phyloP scores from a whole-genome alignment of 208 protist species.

The Leishmania mexicana region DNA sequence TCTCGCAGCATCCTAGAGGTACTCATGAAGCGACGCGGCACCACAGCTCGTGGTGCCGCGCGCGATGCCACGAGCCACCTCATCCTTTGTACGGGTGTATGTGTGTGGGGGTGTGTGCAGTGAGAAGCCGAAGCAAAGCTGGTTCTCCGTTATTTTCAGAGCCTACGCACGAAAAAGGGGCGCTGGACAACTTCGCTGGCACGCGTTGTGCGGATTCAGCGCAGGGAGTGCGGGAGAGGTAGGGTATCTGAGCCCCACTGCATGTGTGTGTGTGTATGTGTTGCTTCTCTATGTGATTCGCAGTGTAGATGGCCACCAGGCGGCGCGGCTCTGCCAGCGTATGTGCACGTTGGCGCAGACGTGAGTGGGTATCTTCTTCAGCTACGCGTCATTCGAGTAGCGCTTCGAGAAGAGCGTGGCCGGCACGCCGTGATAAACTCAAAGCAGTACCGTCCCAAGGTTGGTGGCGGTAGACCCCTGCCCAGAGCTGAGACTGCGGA shows the following conservation, averaged over 20 bases:
- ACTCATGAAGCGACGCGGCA: slow-evolving; percentile 3
- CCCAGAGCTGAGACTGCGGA: not conserved
- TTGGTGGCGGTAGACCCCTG: not conserved
- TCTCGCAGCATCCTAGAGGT: not conserved
- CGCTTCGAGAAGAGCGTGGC: not conserved
- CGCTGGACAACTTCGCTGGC: not conserved
- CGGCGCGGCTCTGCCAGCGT: no score
- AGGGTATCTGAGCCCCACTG: not conserved
- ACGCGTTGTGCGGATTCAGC: not conserved
- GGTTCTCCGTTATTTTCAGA: not conserved
- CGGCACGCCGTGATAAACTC: not conserved
- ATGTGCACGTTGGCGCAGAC: not conserved
- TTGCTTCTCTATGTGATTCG: not conserved
- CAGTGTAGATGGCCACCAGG: not conserved
- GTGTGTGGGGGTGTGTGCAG: not conserved
- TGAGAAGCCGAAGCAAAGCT: not conserved
- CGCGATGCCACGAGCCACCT: not conserved
- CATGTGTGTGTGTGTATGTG: not conserved
- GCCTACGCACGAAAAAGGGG: not conserved
- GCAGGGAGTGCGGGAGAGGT: not conserved
- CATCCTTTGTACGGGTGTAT: not conserved
- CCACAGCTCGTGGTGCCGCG: not conserved
- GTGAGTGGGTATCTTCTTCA: not conserved
- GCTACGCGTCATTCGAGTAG: not conserved
- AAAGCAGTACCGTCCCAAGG: not conserved